A percentile compares a stretch with the other conserved stretches of the same genome.
Evolutionary conservation across 2,329 filamentous ascomycete genomes (phyloP).

Genomic region (Cladophialophora chaetospira): DNA sequence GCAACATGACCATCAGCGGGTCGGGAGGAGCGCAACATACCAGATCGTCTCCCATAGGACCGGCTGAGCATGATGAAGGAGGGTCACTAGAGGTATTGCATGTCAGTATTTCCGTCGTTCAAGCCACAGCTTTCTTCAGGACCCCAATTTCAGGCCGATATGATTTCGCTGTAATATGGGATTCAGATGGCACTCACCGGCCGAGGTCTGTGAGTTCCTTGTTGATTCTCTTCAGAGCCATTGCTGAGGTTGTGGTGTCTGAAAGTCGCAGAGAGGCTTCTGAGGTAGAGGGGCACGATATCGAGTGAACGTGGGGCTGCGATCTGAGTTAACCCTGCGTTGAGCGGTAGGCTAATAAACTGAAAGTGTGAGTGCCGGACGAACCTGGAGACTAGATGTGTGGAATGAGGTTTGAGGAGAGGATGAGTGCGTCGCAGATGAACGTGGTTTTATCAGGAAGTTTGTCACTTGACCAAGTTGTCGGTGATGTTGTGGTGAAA

Average conservation of each 20-base stretch:
- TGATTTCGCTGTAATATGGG: conserved; percentile 4
- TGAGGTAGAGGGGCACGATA: conserved; percentile 23
- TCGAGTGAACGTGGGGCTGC: conserved; percentile 26
- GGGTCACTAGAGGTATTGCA: conserved; percentile 69
- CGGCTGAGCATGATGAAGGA: conserved; percentile 97
- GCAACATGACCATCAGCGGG: conserved; percentile 11
- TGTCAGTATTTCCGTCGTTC: conserved; percentile 29
- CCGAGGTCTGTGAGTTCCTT: conserved; percentile 57
- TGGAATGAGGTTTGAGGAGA: conserved; percentile 7
- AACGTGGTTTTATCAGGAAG: conserved; percentile 13
- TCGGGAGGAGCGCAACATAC: conserved; percentile 59
- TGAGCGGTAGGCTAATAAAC: conserved; percentile 1
- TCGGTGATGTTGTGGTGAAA: conserved; percentile 9
- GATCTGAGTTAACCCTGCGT: conserved; percentile 24
- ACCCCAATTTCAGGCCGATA: neutral
- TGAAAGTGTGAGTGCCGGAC: conserved; percentile 1
- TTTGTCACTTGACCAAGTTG: conserved; percentile 14
- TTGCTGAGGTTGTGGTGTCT: conserved; percentile 35
- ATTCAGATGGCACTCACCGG: conserved; percentile 43
- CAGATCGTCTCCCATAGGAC: conserved; percentile 94
- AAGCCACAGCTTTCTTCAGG: conserved; percentile 5
- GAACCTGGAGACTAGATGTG: conserved; percentile 7
- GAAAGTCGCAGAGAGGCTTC: conserved; percentile 10
- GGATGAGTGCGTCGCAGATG: conserved; percentile 8
- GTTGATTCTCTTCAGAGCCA: conserved; percentile 58